A percentile compares a stretch with the other conserved stretches of the same genome.
Evolutionary conservation across 2,329 filamentous ascomycete genomes (phyloP).

Genomic region (Daldinia sp.): DNA sequence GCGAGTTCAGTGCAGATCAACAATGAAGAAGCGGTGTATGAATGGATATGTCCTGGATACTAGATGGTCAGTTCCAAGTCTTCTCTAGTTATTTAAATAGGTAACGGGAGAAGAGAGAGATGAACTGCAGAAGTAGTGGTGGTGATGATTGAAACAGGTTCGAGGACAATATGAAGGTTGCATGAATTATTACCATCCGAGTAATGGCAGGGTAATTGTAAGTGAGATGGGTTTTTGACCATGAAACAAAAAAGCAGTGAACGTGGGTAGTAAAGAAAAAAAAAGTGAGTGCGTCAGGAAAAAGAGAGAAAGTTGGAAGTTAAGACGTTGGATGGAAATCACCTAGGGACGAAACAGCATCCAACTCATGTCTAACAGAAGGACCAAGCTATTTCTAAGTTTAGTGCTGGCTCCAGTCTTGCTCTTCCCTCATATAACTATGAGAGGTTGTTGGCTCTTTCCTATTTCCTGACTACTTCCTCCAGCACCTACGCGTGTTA

Average conservation of each 20-base stretch:
- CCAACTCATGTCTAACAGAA: slow-evolving; percentile 14
- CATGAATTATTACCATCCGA: slow-evolving; percentile 20
- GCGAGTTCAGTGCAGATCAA: slow-evolving; percentile 15
- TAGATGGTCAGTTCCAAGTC: slow-evolving; percentile 26
- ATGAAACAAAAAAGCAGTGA: background rate
- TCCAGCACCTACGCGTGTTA: slow-evolving; percentile 13
- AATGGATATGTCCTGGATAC: slow-evolving; percentile 27
- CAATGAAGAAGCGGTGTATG: slow-evolving; percentile 19
- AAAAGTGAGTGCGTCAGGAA: slow-evolving; percentile 8
- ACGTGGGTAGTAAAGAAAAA: slow-evolving; percentile 10
- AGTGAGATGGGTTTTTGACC: background rate
- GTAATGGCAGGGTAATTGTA: slow-evolving; percentile 5
- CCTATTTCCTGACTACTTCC: slow-evolving; percentile 19
- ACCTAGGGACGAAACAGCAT: slow-evolving; percentile 22
- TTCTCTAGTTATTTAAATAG: slow-evolving; percentile 11
- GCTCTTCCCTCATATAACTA: slow-evolving; percentile 11
- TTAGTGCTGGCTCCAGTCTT: slow-evolving; percentile 11
- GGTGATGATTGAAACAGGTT: background rate
- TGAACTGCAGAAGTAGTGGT: slow-evolving; percentile 8
- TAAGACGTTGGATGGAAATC: slow-evolving; percentile 23
- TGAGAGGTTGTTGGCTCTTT: slow-evolving; percentile 14
- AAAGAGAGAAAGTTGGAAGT: slow-evolving; percentile 18
- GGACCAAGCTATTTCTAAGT: slow-evolving; percentile 27
- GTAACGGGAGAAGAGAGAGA: slow-evolving; percentile 16
- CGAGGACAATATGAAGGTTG: slow-evolving; percentile 6